Conservation (phyloP, 176 grass and related monocot species). For the Juncus inflexus region DNA sequence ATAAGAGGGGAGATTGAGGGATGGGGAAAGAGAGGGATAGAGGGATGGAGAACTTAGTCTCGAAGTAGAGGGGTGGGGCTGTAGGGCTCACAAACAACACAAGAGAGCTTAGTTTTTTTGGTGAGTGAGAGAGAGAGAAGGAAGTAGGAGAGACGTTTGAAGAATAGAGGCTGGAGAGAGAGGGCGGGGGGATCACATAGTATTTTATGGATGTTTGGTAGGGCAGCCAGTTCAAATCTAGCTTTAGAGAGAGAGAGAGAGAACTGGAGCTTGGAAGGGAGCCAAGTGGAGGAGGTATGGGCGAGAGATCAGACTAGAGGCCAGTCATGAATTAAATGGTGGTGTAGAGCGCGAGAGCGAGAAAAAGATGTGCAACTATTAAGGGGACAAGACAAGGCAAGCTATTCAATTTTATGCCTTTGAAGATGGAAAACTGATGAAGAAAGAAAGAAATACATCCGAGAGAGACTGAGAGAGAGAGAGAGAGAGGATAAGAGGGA, state of each 20-base stretch:
- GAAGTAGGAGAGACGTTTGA: background rate
- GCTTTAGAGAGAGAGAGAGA: constrained; percentile 28
- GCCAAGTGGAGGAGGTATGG: constrained; percentile 37
- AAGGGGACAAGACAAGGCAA: constrained; percentile 16
- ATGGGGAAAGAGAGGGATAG: constrained; percentile 24
- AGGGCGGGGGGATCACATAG: constrained; percentile 46
- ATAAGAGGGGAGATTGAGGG: constrained; percentile 35
- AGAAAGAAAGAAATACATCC: background rate
- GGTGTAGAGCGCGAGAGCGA: constrained; percentile 27
- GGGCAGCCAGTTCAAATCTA: constrained; percentile 34
- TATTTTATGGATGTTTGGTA: constrained; percentile 67
- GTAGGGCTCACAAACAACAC: constrained; percentile 52
- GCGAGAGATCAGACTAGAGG: constrained; percentile 41
- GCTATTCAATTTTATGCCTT: constrained; percentile 23
- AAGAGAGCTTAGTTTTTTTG: constrained; percentile 26
- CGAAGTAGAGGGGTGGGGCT: constrained; percentile 41
- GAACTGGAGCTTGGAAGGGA: constrained; percentile 30
- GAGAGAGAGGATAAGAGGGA: constrained; percentile 4
- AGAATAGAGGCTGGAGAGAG: constrained; percentile 28
- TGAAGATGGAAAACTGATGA: constrained; percentile 7
- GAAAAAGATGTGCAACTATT: constrained; percentile 23
- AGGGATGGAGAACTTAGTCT: constrained; percentile 27
- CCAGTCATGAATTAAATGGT: constrained; percentile 45
- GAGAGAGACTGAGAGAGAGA: background rate
- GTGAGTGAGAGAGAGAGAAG: constrained; percentile 28